Evolutionary conservation across 1,139 yeast species (phyloP), one percentile per base, ranked within the genome.

Genomic region (Tardiomyces depauwii): DNA sequence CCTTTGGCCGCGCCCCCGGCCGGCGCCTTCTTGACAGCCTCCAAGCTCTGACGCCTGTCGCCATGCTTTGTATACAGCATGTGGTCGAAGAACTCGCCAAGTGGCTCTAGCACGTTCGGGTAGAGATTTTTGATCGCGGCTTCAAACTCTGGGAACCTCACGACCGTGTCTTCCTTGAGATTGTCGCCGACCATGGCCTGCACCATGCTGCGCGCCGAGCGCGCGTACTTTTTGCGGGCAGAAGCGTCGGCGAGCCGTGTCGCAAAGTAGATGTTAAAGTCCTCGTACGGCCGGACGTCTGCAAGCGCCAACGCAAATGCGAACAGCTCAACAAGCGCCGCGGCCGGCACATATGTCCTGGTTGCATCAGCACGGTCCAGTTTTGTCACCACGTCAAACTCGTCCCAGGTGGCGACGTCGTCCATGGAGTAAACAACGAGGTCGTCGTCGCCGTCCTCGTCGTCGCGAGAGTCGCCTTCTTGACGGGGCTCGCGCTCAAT

Each of bases 291-390:
- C 39, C 46, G 42, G 30, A 49, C 47, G 33, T 53, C 52, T 23
- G 49, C 49, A 23, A 61, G 51, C 7, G 59, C 53, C 30, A 62
- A 52, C 11, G 60, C 45, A 23, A 61, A 53, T 12, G 55, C 45
- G 42, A 62, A 49, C 18, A 62, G 46, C 18, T 53, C 51, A 38
- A 53, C 52, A 12, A 62, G 42, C 28, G 57, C 53, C 3, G 51
- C 41, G 6, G 60, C 62, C 1, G 55, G 28, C 11, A 60, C 50
- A 30, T 50, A 46, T 40, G 48, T 42, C 43, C 21, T 33, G 40
- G 45, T 59, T 0, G 70, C 44, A 23, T 73, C 72, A 23, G 60
- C 45, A 7, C 52, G 54, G 52, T 63, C 63, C 50, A 58, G 56
- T 3, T 47, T 47, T 32, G 54, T 47, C 11, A 70, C 54, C 0